phyloP scores from a whole-genome alignment of 139 green algal genomes.

The Tetradesmus lagerheimii region DNA sequence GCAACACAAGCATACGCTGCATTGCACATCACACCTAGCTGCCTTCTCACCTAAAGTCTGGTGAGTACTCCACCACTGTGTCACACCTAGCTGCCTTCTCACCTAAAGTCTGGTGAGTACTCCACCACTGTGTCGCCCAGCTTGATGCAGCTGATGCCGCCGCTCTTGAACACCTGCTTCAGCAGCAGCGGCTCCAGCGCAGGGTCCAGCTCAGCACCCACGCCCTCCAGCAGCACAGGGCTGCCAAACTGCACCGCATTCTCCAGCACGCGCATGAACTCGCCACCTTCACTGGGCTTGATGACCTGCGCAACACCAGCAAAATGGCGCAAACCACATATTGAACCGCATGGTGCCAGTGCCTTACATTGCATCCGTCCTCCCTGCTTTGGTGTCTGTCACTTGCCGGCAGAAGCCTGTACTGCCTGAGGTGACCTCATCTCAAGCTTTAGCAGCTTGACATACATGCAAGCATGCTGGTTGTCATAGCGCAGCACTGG shows the following conservation, averaged over 20 bases:
- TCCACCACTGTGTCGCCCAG: conserved; percentile 78
- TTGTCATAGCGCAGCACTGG: too few species aligned
- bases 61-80: conserved; percentile 76
- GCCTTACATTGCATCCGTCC: too few species aligned
- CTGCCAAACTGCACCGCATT: conserved; percentile 86
- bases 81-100: background rate
- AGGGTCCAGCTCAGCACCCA: conserved; percentile 83
- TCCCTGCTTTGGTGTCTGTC: too few species aligned
- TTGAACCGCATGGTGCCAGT: background rate
- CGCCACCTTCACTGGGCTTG: conserved; percentile 76
- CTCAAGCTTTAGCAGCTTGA: too few species aligned
- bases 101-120: conserved; percentile 77
- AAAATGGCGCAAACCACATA: background rate
- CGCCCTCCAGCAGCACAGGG: conserved; percentile 84
- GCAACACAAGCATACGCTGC: too few species aligned
- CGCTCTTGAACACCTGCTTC: conserved; percentile 84
- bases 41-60: conserved; percentile 65
- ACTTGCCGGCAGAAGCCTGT: too few species aligned
- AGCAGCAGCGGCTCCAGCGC: conserved; percentile 82
- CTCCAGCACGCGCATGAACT: conserved; percentile 80
- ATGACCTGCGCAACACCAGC: conserved; percentile 65
- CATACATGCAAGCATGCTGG: too few species aligned
- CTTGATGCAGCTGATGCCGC: conserved; percentile 76
- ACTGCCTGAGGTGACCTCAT: too few species aligned
- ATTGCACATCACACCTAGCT: background rate